Conservation (phyloP, 2,329 filamentous ascomycete species). For the Microascus cirrosus region DNA sequence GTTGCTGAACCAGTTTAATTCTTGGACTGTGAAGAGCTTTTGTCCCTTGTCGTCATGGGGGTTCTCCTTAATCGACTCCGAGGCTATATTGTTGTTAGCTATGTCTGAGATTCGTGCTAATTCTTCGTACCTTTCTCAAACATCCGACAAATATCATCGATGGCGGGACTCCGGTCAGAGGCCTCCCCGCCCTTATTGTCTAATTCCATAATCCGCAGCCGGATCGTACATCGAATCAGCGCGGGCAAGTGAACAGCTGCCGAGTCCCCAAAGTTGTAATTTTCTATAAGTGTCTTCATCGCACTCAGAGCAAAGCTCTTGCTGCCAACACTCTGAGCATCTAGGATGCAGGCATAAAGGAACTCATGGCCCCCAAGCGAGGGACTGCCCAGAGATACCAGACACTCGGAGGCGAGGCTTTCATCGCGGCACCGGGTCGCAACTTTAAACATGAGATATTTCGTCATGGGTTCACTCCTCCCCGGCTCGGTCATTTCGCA, state of each 20-base stretch:
- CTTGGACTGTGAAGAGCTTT: constrained; percentile 46
- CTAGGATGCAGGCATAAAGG: constrained; percentile 70
- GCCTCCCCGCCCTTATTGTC: background rate
- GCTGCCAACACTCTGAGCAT: constrained; percentile 58
- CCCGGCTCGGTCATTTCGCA: constrained; percentile 45
- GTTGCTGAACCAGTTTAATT: constrained; percentile 76
- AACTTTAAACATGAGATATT: constrained; percentile 66
- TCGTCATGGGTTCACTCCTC: constrained; percentile 52
- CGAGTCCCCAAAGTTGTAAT: constrained; percentile 10
- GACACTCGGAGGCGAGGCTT: constrained; percentile 49
- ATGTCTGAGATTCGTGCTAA: background rate
- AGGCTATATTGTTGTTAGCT: background rate
- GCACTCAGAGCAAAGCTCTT: constrained; percentile 39
- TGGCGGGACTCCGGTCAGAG: constrained; percentile 8
- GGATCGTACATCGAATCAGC: constrained; percentile 38
- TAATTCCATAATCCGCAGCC: constrained; percentile 29
- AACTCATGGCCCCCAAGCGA: constrained; percentile 42
- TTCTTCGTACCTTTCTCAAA: constrained; percentile 30
- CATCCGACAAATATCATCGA: constrained; percentile 40
- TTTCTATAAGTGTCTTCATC: constrained; percentile 20
- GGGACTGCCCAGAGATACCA: constrained; percentile 46
- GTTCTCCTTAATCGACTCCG: constrained; percentile 20
- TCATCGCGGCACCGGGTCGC: constrained; percentile 48
- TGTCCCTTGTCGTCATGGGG: constrained; percentile 25
- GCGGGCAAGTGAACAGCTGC: constrained; percentile 20